These are phyloP conservation scores for Aurifilum marmelostoma DNA, from an alignment of 2,329 filamentous ascomycete genomes.

Conservation along the genomic window DNA sequence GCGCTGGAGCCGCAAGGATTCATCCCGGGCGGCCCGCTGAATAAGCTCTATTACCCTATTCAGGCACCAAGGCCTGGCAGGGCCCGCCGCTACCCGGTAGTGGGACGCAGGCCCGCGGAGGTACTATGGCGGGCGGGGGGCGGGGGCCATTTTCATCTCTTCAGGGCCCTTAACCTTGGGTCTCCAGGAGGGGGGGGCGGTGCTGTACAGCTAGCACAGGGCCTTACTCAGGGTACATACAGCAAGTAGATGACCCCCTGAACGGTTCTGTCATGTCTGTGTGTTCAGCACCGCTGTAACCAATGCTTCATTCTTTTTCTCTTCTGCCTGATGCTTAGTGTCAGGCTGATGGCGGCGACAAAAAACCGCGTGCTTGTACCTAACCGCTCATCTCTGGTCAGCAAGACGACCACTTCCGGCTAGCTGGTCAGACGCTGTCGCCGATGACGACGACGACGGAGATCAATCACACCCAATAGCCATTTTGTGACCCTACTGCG, in stretches of 20 bases:
- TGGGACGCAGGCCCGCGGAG: neutral
- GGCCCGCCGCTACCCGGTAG: neutral
- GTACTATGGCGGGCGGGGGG: too few relatives aligned
- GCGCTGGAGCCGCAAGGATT: conserved; percentile 6
- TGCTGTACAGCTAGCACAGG: too few relatives aligned
- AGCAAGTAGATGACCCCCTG: too few relatives aligned
- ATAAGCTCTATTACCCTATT: conserved; percentile 3
- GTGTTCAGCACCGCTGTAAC: neutral
- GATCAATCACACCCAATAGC: neutral
- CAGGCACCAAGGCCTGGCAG: neutral
- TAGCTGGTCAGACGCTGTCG: neutral
- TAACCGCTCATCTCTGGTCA: neutral
- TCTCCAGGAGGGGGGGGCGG: too few relatives aligned
- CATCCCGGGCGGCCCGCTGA: conserved; percentile 1
- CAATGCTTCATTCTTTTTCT: neutral
- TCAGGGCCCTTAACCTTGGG: too few relatives aligned
- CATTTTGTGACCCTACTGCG: neutral
- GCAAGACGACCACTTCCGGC: neutral
- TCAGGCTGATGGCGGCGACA: neutral
- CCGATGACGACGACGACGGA: conserved; percentile 1
- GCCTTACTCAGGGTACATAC: too few relatives aligned
- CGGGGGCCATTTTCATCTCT: too few relatives aligned
- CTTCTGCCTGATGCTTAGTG: neutral
- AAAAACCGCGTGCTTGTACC: neutral
- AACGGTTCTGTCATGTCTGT: too few relatives aligned